phyloP scores from a whole-genome alignment of 192 early-diverging fungal species.

The Coemansia sp. region DNA sequence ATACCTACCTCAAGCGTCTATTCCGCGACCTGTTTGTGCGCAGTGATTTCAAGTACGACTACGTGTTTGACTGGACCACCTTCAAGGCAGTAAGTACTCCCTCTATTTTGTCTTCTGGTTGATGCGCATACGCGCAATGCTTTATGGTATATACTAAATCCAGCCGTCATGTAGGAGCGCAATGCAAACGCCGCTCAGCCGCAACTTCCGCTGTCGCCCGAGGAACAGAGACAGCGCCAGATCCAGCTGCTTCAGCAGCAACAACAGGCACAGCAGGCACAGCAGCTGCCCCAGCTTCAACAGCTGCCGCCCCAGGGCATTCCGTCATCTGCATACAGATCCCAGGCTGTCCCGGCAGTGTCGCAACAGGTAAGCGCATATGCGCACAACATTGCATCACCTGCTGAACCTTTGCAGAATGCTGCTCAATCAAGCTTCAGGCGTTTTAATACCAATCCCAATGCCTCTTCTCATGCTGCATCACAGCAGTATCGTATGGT shows the following conservation, averaged over 20 bases:
- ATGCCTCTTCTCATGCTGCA: conserved; percentile 30
- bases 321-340: conserved; percentile 37
- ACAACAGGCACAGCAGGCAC: conserved; percentile 27
- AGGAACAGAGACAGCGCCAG: conserved; percentile 45
- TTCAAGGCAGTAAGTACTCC: conserved; percentile 45
- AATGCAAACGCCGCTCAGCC: conserved; percentile 21
- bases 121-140: background rate
- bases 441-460: conserved; percentile 40
- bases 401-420: conserved; percentile 21
- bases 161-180: conserved; percentile 31
- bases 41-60: conserved; percentile 80
- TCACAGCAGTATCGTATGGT: conserved; percentile 48
- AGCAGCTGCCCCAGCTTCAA: conserved; percentile 15
- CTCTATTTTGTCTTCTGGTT: background rate
- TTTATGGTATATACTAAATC: background rate
- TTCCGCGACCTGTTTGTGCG: conserved; percentile 83
- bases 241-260: conserved; percentile 15
- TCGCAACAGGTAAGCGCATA: conserved; percentile 53
- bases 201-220: conserved; percentile 33
- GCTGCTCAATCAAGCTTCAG: conserved; percentile 46
- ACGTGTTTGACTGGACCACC: conserved; percentile 88
- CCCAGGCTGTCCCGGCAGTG: conserved; percentile 37
- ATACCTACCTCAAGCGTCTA: conserved; percentile 80
- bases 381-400: conserved; percentile 24
- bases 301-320: conserved; percentile 36